Evolutionary conservation across 2,329 filamentous ascomycete species (phyloP).

Genomic region (Lasiodiplodia sp.): DNA sequence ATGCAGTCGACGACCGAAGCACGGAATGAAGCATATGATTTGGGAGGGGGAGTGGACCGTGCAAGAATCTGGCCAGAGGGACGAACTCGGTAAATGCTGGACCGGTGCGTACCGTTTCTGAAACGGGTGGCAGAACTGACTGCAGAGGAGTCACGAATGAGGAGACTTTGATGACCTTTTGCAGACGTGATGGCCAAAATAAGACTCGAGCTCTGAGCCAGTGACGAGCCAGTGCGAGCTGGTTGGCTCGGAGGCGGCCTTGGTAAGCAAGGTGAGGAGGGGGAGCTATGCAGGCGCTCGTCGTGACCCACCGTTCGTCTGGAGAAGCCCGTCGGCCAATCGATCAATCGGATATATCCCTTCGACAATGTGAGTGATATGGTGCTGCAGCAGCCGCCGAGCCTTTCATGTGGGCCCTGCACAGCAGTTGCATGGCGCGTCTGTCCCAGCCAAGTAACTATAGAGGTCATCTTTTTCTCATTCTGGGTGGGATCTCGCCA

Average conservation of each 20-base stretch:
- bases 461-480: not conserved
- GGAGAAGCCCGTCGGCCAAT: not conserved
- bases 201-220: not conserved
- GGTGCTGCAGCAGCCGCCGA: not conserved
- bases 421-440: not conserved
- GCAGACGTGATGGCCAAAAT: not conserved
- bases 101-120: not conserved
- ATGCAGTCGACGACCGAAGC: not conserved
- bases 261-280: not conserved
- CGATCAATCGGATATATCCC: not conserved
- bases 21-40: not conserved
- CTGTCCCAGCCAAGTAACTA: not conserved
- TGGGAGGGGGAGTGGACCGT: not conserved
- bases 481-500: not conserved
- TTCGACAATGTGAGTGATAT: not conserved
- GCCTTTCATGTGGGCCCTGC: not conserved
- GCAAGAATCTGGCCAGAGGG: not conserved
- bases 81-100: not conserved
- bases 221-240: not conserved
- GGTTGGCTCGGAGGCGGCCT: not conserved
- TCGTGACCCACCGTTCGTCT: not conserved
- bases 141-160: not conserved
- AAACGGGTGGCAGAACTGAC: not conserved
- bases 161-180: not conserved
- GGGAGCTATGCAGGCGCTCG: not conserved